Conservation (phyloP, 768 basidiomycete species). For the Baorangia bicolor region DNA sequence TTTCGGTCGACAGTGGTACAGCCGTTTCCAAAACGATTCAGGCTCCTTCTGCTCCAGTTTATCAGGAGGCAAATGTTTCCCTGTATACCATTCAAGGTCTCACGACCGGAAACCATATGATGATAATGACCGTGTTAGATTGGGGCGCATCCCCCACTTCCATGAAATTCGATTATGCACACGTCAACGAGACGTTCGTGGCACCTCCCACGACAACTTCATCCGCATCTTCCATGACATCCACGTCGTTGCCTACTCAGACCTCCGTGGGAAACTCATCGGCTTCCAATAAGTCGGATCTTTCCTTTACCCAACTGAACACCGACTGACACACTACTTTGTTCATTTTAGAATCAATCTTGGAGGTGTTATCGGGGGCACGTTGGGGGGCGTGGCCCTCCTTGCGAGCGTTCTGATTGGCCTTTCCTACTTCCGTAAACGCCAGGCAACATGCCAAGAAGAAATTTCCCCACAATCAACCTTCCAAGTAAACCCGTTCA, state of each 20-base stretch:
- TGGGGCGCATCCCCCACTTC: slow-evolving; percentile 17
- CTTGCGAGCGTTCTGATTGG: not conserved
- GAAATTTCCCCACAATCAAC: not conserved
- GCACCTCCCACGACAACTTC: slow-evolving; percentile 3
- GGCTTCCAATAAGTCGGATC: slow-evolving; percentile 5
- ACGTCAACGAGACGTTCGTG: no score
- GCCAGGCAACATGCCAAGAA: not conserved
- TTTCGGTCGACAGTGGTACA: slow-evolving; percentile 16
- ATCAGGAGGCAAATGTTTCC: slow-evolving; percentile 22
- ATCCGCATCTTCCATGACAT: not conserved
- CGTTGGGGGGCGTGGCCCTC: slow-evolving; percentile 11
- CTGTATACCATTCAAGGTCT: slow-evolving; percentile 20
- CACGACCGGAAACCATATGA: slow-evolving; percentile 14
- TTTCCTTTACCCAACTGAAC: not conserved
- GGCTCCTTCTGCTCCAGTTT: slow-evolving; percentile 10
- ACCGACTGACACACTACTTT: not conserved
- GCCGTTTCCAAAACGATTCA: not conserved
- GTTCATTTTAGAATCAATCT: slow-evolving; percentile 8
- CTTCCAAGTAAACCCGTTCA: slow-evolving; percentile 4
- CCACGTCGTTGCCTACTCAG: slow-evolving; percentile 4
- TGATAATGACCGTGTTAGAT: slow-evolving; percentile 22
- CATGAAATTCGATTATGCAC: slow-evolving; percentile 31
- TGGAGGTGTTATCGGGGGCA: slow-evolving; percentile 13
- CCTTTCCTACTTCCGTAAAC: slow-evolving; percentile 9
- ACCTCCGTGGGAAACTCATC: not conserved